Evolutionary conservation across 2,329 filamentous ascomycete genomes (phyloP).

Genomic region (Pyrenophora teres): DNA sequence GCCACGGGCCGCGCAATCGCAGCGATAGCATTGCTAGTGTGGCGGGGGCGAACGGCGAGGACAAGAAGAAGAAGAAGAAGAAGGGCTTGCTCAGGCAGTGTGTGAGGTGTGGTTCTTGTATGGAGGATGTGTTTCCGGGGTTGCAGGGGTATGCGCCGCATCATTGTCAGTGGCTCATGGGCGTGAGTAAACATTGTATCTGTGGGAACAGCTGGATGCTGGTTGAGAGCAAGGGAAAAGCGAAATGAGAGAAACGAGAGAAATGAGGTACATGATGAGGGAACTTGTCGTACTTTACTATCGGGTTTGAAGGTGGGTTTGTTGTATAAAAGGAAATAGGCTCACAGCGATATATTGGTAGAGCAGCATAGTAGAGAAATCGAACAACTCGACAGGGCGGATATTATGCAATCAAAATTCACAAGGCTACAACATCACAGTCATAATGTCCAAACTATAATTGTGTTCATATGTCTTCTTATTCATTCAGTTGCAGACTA

Average conservation of each 20-base stretch:
- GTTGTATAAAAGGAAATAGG: too few species aligned
- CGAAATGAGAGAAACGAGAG: neutral
- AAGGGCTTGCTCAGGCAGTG: conserved; percentile 47
- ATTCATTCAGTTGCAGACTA: conserved; percentile 26
- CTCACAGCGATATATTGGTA: too few species aligned
- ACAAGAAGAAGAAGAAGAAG: conserved; percentile 12
- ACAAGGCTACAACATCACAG: neutral
- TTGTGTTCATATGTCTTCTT: conserved; percentile 15
- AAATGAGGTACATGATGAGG: neutral
- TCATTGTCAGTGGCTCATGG: conserved; percentile 43
- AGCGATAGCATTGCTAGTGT: conserved; percentile 32
- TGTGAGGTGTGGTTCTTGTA: conserved; percentile 52
- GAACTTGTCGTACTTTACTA: too few species aligned
- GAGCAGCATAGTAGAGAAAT: too few species aligned
- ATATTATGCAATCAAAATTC: too few species aligned
- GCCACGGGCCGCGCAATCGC: conserved; percentile 7
- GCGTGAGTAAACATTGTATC: conserved; percentile 47
- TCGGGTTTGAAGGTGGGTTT: too few species aligned
- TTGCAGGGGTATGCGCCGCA: conserved; percentile 36
- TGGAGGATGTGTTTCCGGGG: conserved; percentile 51
- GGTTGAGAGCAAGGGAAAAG: conserved; percentile 30
- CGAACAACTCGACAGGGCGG: too few species aligned
- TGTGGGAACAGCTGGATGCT: conserved; percentile 48
- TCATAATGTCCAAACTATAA: neutral
- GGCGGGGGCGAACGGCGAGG: conserved; percentile 5